These are phyloP conservation scores for Psilocybe mexicana DNA, from an alignment of 1,284 basidiomycete genomes.

Conservation along the genomic window DNA sequence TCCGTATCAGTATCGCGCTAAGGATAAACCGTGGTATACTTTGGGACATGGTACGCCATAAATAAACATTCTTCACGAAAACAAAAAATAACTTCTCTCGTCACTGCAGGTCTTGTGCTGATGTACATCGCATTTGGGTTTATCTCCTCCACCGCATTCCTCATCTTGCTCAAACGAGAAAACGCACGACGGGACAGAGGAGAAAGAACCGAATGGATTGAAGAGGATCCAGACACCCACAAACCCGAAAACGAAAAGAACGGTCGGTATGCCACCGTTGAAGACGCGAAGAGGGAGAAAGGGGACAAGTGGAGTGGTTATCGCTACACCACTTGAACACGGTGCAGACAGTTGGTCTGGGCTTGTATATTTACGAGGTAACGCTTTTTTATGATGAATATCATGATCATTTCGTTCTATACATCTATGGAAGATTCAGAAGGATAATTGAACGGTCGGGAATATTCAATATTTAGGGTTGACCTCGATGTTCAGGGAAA, in stretches of 20 bases:
- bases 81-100: neutral
- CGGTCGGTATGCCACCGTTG: conserved; percentile 47
- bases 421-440: no score
- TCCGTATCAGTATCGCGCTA: conserved; percentile 55
- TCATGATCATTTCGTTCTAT: no score
- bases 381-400: no score
- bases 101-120: conserved; percentile 50
- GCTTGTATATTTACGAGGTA: no score
- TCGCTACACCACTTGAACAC: conserved; percentile 38
- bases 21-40: conserved; percentile 69
- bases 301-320: conserved; percentile 65
- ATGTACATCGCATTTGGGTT: conserved; percentile 71
- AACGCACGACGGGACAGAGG: conserved; percentile 65
- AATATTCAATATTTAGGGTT: no score
- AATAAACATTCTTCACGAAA: neutral
- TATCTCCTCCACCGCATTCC: conserved; percentile 47
- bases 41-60: conserved; percentile 48
- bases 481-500: no score
- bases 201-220: conserved; percentile 68
- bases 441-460: no score
- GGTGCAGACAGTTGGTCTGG: neutral
- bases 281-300: conserved; percentile 56
- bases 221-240: conserved; percentile 32
- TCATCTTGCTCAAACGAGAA: conserved; percentile 53
- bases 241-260: conserved; percentile 34